Percentiles rank a stretch among this genome's conserved stretches.
phyloP scores from a whole-genome alignment of 345 rosid genomes.

The Physaria fendleri region DNA sequence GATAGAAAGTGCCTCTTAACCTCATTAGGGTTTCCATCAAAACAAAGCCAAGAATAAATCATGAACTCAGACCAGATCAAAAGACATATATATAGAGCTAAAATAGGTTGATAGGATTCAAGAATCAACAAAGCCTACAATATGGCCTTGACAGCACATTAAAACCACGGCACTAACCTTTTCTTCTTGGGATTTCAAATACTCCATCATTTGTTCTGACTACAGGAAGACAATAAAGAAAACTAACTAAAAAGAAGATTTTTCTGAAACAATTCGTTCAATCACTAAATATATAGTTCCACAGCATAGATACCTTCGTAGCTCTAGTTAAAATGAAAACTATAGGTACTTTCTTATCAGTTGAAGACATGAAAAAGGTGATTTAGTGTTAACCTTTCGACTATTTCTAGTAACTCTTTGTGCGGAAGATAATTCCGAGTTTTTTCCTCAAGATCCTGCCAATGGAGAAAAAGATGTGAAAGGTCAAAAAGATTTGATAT shows the following conservation, averaged over 20 bases:
- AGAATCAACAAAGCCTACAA: neutral
- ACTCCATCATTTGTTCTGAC: constrained; percentile 10
- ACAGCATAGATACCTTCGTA: constrained; percentile 12
- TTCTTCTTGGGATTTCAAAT: constrained; percentile 15
- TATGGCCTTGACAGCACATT: neutral
- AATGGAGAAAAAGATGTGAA: neutral
- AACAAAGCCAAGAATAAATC: neutral
- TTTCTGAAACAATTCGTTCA: too few species aligned
- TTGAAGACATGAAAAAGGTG: neutral
- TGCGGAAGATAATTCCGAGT: constrained; percentile 10
- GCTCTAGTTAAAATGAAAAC: constrained; percentile 2
- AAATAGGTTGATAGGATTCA: neutral
- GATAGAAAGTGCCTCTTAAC: neutral
- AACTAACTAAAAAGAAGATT: neutral
- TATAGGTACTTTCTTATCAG: neutral
- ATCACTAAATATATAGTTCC: neutral
- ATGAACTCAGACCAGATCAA: neutral
- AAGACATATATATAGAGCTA: neutral
- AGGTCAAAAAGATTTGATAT: neutral
- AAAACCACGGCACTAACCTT: constrained; percentile 6
- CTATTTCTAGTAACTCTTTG: constrained; percentile 15
- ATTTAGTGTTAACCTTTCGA: constrained; percentile 13
- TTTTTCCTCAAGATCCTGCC: constrained; percentile 12
- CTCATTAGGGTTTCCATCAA: neutral
- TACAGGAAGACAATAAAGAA: neutral